These are phyloP conservation scores for Alternaria ethzedia DNA, from an alignment of 2,329 filamentous ascomycete genomes.

Conservation along the genomic window DNA sequence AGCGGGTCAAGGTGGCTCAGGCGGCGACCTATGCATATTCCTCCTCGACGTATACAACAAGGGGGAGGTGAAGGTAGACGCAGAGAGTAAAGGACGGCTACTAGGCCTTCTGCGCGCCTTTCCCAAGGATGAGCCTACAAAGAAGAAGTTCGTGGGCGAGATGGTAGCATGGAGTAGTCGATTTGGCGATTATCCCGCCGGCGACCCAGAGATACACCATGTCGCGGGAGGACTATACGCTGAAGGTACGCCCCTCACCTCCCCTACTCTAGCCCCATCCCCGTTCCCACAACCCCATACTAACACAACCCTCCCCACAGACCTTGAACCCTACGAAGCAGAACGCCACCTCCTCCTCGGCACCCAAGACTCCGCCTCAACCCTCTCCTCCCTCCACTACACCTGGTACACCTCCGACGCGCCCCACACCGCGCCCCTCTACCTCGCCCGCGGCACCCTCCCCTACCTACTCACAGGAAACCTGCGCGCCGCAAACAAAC, in stretches of 20 bases:
- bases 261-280: background rate
- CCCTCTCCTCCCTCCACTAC: slow-evolving; percentile 84
- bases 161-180: slow-evolving; percentile 89
- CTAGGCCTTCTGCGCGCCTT: slow-evolving; percentile 83
- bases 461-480: slow-evolving; percentile 93
- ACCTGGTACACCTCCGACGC: slow-evolving; percentile 92
- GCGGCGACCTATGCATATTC: slow-evolving; percentile 86
- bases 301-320: slow-evolving; percentile 49
- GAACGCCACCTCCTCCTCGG: slow-evolving; percentile 89
- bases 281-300: background rate
- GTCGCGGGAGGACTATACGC: slow-evolving; percentile 86
- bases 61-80: slow-evolving; percentile 78
- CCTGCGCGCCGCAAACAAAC: slow-evolving; percentile 83
- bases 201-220: slow-evolving; percentile 94
- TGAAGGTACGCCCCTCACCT: slow-evolving; percentile 60
- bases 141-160: slow-evolving; percentile 90
- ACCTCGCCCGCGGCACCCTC: slow-evolving; percentile 83
- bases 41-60: slow-evolving; percentile 91
- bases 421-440: slow-evolving; percentile 83
- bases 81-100: slow-evolving; percentile 74
- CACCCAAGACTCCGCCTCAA: slow-evolving; percentile 83
- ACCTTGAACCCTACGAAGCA: slow-evolving; percentile 90
- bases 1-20: slow-evolving; percentile 91
- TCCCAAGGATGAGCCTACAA: slow-evolving; percentile 80
- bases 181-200: slow-evolving; percentile 84